A percentile compares a stretch with the other conserved stretches of the same genome.
Evolutionary conservation across 306 rosid genomes (phyloP).

Genomic region (Sicyos edulis): DNA sequence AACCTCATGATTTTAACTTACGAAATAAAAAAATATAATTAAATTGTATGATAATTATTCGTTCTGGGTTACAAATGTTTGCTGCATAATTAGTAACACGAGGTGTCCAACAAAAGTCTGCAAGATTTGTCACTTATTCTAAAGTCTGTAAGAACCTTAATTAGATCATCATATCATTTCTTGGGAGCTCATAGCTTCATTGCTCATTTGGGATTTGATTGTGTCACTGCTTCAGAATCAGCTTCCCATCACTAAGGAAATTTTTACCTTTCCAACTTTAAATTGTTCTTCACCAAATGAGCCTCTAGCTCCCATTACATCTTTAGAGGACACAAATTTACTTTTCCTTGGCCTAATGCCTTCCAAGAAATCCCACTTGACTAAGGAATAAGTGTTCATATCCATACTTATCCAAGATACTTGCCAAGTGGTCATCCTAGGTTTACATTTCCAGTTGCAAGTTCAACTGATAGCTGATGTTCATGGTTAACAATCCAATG

Average conservation of each 20-base stretch:
- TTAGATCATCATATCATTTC: not conserved
- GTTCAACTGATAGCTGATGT: not conserved
- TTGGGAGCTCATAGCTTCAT: not conserved
- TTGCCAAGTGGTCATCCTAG: not conserved
- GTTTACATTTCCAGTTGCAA: not conserved
- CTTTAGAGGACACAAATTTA: not conserved
- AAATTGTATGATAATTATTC: not conserved
- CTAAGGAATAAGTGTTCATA: not conserved
- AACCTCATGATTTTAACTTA: too few species aligned
- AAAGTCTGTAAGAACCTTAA: not conserved
- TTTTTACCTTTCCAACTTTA: not conserved
- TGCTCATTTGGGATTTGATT: not conserved
- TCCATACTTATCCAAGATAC: not conserved
- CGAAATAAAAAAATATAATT: slow-evolving; percentile 3
- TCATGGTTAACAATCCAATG: not conserved
- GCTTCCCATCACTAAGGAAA: not conserved
- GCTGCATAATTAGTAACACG: not conserved
- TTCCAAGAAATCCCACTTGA: not conserved
- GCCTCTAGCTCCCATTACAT: not conserved
- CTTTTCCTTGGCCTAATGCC: not conserved
- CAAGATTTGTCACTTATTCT: too few species aligned
- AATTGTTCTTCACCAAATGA: not conserved
- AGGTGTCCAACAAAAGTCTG: not conserved
- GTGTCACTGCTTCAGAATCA: not conserved
- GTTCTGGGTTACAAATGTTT: not conserved